Base-by-base conservation (phyloP, 768 basidiomycete genomes). In the Rhodotorula graminis region DNA sequence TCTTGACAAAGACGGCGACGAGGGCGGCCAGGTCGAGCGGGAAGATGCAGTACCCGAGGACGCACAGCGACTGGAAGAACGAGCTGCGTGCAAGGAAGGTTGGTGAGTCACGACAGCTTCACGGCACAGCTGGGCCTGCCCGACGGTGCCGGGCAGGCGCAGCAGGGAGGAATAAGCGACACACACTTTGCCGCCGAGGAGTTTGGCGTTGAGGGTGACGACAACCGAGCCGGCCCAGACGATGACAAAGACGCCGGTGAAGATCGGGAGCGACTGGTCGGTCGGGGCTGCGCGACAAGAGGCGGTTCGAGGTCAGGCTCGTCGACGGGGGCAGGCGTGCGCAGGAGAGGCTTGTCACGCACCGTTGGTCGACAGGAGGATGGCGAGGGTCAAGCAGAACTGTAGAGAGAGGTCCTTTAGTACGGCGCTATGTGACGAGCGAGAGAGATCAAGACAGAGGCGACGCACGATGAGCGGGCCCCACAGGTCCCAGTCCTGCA, bases 401-500 rank as follows among this genome's bases (percentile, higher is more conserved):
- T 76, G 68, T 25, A 59, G 5, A 15, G 23, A 12, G 46, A 16
- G 44, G 74, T 74, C 72, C 79, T 78, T 44, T 81, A 78, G 25
- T 79, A 49, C 4, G 77, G 79, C 7, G 80, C 68, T 47, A 49
- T 78, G 78, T 18, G 79, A 70, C 40, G 77, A 29, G 21, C 27
- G 53, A 18, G 21, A 74, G 23, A 79, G 64, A 64, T 76, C 77
- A 63, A 79, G 77, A 37, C 29, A 3, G 16, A 14, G 3, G 27
- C 0, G 2, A 64, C 74, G 50, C 31, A 72, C 74, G 56, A 97
- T 84, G 6, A 97, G 84, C 19, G 94, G 94, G 7, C 94, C 94
- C 95, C 95, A 98, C 37, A 98, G 85, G 82, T 98, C 95, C 95
- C 94, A 98, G 80, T 97, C 94, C 74, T 93, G 93, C 68, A 84